Evolutionary conservation across 345 rosid species (phyloP).

Genomic region (Ceriops zippeliana): DNA sequence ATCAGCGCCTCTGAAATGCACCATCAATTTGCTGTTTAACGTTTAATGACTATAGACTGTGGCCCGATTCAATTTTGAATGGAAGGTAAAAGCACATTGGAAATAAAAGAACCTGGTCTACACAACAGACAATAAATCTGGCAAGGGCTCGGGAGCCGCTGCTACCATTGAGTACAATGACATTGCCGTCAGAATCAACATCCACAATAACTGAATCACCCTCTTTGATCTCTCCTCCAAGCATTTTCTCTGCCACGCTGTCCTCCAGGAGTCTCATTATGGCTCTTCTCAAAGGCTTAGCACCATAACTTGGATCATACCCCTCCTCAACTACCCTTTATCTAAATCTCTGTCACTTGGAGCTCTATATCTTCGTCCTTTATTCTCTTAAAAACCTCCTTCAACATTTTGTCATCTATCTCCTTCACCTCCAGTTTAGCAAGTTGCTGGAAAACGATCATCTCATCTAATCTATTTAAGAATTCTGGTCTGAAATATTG

Average conservation of each 20-base stretch:
- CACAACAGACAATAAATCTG: slow-evolving; percentile 47
- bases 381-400: slow-evolving; percentile 76
- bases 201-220: slow-evolving; percentile 92
- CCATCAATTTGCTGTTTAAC: slow-evolving; percentile 23
- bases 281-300: slow-evolving; percentile 93
- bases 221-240: slow-evolving; percentile 82
- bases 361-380: slow-evolving; percentile 81
- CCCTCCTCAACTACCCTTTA: slow-evolving; percentile 97
- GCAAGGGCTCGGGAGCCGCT: slow-evolving; percentile 56
- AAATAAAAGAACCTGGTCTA: slow-evolving; percentile 23
- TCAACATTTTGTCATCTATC: slow-evolving; percentile 89
- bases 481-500: slow-evolving; percentile 94
- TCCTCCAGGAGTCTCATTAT: slow-evolving; percentile 94
- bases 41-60: slow-evolving; percentile 23
- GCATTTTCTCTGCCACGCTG: slow-evolving; percentile 99
- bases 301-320: slow-evolving; percentile 92
- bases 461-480: slow-evolving; percentile 91
- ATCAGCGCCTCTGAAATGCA: slow-evolving; percentile 10
- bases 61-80: slow-evolving; percentile 18
- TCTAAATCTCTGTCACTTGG: slow-evolving; percentile 84
- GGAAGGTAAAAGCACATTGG: slow-evolving; percentile 27
- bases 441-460: slow-evolving; percentile 92
- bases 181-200: slow-evolving; percentile 75
- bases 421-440: slow-evolving; percentile 91
- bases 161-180: slow-evolving; percentile 77